These are phyloP conservation scores for Gracilaria domingensis DNA, from an alignment of 23 red algal species.

Conservation along the genomic window DNA sequence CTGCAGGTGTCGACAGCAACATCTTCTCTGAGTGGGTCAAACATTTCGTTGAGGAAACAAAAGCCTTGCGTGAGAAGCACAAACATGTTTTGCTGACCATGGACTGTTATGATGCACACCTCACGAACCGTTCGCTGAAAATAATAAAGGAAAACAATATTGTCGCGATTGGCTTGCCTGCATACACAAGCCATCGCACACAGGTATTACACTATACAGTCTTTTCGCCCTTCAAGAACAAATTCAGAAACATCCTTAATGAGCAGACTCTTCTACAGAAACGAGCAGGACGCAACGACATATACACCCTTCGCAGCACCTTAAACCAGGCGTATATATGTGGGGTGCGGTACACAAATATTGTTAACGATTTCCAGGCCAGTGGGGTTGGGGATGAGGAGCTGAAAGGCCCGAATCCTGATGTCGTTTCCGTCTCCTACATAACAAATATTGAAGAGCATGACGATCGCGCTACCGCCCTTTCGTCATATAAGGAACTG, in stretches of 20 bases:
- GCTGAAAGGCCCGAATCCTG: too few relatives aligned
- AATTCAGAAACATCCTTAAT: background rate
- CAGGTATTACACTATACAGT: background rate
- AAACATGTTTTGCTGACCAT: background rate
- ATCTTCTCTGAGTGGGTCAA: conserved; percentile 10
- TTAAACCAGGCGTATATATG: too few relatives aligned
- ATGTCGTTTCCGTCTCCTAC: too few relatives aligned
- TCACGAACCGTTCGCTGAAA: background rate
- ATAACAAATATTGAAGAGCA: too few relatives aligned
- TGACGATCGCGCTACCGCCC: too few relatives aligned
- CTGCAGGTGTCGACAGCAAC: background rate
- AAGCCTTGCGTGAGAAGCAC: background rate
- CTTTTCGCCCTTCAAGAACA: background rate
- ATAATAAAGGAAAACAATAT: background rate
- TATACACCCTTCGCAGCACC: too few relatives aligned
- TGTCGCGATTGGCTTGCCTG: background rate
- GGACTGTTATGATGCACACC: background rate
- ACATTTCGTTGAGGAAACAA: conserved; percentile 26
- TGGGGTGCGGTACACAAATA: too few relatives aligned
- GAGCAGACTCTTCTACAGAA: too few relatives aligned
- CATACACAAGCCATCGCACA: conserved; percentile 8
- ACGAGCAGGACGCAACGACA: too few relatives aligned
- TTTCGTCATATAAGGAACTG: too few relatives aligned
- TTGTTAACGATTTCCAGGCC: too few relatives aligned
- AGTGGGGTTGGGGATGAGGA: too few relatives aligned